Percentiles rank a stretch among this genome's conserved stretches.
Conservation (phyloP, 2,329 filamentous ascomycete genomes). For the Colletotrichum lupini region DNA sequence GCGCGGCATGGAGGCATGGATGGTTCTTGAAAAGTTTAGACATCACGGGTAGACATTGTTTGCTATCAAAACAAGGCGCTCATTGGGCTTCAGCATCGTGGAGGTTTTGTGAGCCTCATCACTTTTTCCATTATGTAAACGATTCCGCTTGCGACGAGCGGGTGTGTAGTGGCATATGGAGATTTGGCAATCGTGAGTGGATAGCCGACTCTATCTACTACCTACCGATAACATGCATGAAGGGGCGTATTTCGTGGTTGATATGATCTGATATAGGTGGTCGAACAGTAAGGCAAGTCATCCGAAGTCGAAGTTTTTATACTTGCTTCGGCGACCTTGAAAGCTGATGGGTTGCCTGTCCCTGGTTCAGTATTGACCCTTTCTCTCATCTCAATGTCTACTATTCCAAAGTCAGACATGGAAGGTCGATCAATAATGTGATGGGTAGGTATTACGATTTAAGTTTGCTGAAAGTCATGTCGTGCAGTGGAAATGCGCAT, state of each 20-base stretch:
- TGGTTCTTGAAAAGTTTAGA: slow-evolving; percentile 17
- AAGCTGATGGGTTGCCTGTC: neutral
- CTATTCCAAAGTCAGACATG: neutral
- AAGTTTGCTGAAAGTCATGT: neutral
- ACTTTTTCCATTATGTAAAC: neutral
- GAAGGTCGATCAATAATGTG: neutral
- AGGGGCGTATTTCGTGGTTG: neutral
- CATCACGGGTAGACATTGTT: neutral
- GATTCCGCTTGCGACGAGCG: neutral
- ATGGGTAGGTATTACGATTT: neutral
- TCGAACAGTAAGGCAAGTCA: neutral
- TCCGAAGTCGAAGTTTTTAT: no score
- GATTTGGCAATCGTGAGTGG: no score
- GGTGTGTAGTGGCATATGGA: no score
- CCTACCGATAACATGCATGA: neutral
- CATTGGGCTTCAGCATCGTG: neutral
- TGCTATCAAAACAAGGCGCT: slow-evolving; percentile 1
- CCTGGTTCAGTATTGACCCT: neutral
- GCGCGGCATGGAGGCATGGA: slow-evolving; percentile 12
- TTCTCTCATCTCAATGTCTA: neutral
- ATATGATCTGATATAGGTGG: neutral
- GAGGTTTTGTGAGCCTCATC: neutral
- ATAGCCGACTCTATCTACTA: no score
- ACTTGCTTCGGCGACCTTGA: no score
- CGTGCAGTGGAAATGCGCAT: neutral